Base-by-base conservation (phyloP, 1,139 yeast genomes). In the Pichia sp. region DNA sequence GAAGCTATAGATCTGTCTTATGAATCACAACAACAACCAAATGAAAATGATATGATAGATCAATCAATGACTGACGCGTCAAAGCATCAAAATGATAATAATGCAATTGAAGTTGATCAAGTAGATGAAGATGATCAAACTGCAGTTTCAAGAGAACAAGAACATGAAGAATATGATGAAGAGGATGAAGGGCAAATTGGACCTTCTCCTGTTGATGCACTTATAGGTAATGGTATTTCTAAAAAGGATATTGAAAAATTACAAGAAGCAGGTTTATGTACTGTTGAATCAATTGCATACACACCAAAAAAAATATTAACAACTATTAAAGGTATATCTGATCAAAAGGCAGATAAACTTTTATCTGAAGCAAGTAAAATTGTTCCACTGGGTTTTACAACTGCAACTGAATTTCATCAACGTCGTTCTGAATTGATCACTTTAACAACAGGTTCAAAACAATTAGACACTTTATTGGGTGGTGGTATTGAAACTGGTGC, bases 401-500 rank as follows among this genome's bases (percentile, higher is more conserved):
- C 98, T 0, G 98, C 98, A 3, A 84, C 95, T 1, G 97, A 90
- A 65, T 89, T 87, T 63, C 97, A 89, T 64, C 81, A 83, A 59
- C 77, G 97, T 58, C 76, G 98, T 58, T 81, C 94, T 13, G 96
- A 89, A 63, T 76, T 92, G 66, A 89, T 92, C 50, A 86, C 97
- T 60, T 72, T 92, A 51, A 88, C 97, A 4, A 90, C 98, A 0
- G 98, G 99, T 0, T 89, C 97, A 7, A 88, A 89, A 62, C 95
- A 89, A 61, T 73, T 92, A 49, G 98, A 92, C 64, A 89, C 97
- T 1, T 72, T 94, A 47, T 71, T 94, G 32, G 97, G 97, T 12
- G 99, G 99, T 44, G 99, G 99, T 29, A 77, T 92, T 46, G 99
- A 92, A 67, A 92, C 99, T 0, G 99, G 99, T 2, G 85, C 96